Percentiles rank a stretch among this genome's conserved stretches.
Evolutionary conservation across 345 rosid species (phyloP).

Genomic region (Pugionium cornutum): DNA sequence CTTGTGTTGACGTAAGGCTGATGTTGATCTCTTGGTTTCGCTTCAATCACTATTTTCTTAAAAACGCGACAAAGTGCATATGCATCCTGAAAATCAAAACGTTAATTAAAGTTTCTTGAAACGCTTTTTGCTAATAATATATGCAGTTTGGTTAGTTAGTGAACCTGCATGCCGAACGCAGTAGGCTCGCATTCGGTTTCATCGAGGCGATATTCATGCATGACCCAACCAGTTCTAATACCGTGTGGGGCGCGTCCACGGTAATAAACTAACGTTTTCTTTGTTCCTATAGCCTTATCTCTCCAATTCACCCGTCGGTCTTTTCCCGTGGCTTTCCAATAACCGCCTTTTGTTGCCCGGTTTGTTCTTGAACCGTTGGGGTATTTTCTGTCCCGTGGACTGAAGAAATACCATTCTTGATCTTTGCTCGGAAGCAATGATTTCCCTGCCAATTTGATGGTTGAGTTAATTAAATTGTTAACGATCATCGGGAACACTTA

Average conservation of each 20-base stretch:
- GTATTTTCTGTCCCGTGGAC: constrained; percentile 92
- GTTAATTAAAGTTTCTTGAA: not conserved
- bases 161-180: constrained; percentile 72
- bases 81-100: constrained; percentile 56
- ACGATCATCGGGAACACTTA: too few relatives aligned
- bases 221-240: constrained; percentile 88
- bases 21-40: constrained; percentile 60
- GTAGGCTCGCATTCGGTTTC: constrained; percentile 72
- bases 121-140: not conserved
- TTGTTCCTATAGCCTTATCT: constrained; percentile 73
- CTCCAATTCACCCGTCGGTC: constrained; percentile 83
- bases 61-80: constrained; percentile 94
- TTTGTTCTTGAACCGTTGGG: constrained; percentile 95
- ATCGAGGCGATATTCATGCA: constrained; percentile 96
- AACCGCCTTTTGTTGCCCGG: constrained; percentile 92
- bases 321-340: constrained; percentile 98
- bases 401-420: constrained; percentile 95
- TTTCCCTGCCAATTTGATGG: constrained; percentile 51
- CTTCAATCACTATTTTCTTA: constrained; percentile 58
- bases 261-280: constrained; percentile 92
- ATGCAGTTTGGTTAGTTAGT: not conserved
- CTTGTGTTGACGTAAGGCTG: constrained; percentile 32
- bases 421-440: constrained; percentile 94
- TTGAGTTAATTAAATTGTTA: not conserved
- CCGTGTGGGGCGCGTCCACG: constrained; percentile 99